phyloP scores from a whole-genome alignment of 2,329 filamentous ascomycete species.

The Dothideomycetes sp. region DNA sequence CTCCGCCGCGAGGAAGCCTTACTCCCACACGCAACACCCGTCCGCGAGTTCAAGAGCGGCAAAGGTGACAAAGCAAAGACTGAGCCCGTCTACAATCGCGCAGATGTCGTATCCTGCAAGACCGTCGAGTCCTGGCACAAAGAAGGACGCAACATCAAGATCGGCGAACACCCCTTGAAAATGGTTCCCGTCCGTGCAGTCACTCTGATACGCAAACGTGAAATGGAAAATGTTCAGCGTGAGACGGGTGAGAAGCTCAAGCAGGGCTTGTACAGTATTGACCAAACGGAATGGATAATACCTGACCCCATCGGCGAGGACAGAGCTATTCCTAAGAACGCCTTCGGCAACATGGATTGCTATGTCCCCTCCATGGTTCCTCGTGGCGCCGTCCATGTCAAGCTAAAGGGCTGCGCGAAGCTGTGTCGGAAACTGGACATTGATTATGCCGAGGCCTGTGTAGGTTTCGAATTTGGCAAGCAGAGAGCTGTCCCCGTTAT shows the following conservation, averaged over 20 bases:
- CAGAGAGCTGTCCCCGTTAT: conserved; percentile 90
- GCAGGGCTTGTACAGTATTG: conserved; percentile 72
- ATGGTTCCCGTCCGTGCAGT: conserved; percentile 83
- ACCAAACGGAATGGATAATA: conserved; percentile 94
- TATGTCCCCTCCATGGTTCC: conserved; percentile 94
- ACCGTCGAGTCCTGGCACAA: conserved; percentile 97
- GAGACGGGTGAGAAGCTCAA: conserved; percentile 71
- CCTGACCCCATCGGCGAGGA: conserved; percentile 66
- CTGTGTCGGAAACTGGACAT: conserved; percentile 77
- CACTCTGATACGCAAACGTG: conserved; percentile 73
- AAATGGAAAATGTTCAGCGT: conserved; percentile 76
- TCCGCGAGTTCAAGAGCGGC: conserved; percentile 62
- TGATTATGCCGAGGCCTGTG: conserved; percentile 88
- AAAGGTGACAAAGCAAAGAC: conserved; percentile 64
- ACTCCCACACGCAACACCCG: conserved; percentile 52
- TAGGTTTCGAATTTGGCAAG: conserved; percentile 92
- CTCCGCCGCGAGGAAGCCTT: conserved; percentile 87
- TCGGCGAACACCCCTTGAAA: conserved; percentile 68
- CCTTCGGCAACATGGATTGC: conserved; percentile 92
- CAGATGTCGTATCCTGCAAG: conserved; percentile 75
- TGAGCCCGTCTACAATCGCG: conserved; percentile 70
- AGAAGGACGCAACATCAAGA: conserved; percentile 67
- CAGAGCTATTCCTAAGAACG: conserved; percentile 84
- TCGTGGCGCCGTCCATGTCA: conserved; percentile 70
- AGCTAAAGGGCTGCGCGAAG: conserved; percentile 62